Evolutionary conservation across 2,329 filamentous ascomycete species (phyloP), one percentile per base, ranked within the genome.

Genomic region (Aureobasidium namibiae): DNA sequence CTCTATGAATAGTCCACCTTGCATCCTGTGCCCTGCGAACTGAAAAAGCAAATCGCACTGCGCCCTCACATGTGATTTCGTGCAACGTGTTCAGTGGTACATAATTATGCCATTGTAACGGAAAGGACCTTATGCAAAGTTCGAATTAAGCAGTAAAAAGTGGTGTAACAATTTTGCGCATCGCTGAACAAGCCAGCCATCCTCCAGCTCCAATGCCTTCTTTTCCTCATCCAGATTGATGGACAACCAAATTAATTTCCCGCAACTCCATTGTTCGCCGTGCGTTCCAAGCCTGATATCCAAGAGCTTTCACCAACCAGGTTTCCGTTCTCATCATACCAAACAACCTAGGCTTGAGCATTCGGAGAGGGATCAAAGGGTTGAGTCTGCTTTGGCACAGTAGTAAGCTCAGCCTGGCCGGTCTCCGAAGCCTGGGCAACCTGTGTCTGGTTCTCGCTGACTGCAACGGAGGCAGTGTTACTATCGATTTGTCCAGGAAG

Each of bases 1-100:
- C 38, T 34, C 52, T 56, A 56, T 44, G 39, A 56, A 44, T 56
- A 56, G 52, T 31, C 26, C 38, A 56, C 29, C 39, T 23, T 56
- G 52, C 52, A 56, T 56, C 7, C 2, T 50, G 14, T 26, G 11
- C 7, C 7, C 36, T 54, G 24, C 36, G 24, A 42, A 41, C 50
- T 23, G 10, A 31, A 10, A 52, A 39, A 39, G 48, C 34, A 52
- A 52, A 52, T 38, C 23, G 24, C 10, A 1, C 16, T 7, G 26
- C 16, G n/a, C 18, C 23, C 13, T 7, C 21, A 18, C 48, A n/a
- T 26, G 13, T 23, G 11, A 23, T 24, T 4, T 21, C 9, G 42
- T 16, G 23, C 14, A 39, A 16, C n/a, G 34, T 52, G 23, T 18
- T 33, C 26, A 48, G 21, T 26, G 10, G 9, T 21, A 23, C n/a